Evolutionary conservation across 73 alveolate genomes (phyloP).

Genomic region (Paraurostyla sp.): DNA sequence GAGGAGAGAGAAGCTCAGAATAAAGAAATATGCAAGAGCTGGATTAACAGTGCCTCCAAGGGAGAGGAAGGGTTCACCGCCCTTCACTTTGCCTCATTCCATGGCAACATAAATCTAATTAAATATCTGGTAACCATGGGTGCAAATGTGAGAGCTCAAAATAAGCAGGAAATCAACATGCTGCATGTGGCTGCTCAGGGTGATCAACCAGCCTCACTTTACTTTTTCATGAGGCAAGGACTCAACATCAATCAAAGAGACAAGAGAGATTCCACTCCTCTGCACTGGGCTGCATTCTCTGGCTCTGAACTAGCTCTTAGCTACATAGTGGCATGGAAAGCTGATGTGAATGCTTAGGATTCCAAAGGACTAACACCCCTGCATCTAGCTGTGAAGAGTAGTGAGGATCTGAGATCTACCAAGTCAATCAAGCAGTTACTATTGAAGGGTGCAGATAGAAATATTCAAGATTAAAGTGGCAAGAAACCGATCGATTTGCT

Average conservation of each 20-base stretch:
- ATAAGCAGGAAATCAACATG: slow-evolving; percentile 73
- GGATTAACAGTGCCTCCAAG: slow-evolving; percentile 44
- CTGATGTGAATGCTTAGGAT: slow-evolving; percentile 76
- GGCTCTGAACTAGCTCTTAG: slow-evolving; percentile 82
- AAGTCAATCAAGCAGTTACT: slow-evolving; percentile 62
- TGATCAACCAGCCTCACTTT: slow-evolving; percentile 82
- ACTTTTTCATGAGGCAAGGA: slow-evolving; percentile 73
- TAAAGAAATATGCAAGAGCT: background rate
- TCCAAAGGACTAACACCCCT: slow-evolving; percentile 89
- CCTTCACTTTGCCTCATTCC: slow-evolving; percentile 79
- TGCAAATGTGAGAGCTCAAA: slow-evolving; percentile 69
- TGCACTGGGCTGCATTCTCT: slow-evolving; percentile 89
- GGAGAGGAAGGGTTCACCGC: slow-evolving; percentile 64
- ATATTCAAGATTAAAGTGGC: background rate
- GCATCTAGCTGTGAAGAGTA: slow-evolving; percentile 80
- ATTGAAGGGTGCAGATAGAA: slow-evolving; percentile 63
- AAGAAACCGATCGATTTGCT: slow-evolving; percentile 54
- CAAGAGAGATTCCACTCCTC: slow-evolving; percentile 77
- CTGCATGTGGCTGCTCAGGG: slow-evolving; percentile 90
- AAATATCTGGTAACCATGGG: slow-evolving; percentile 71
- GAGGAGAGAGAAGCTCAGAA: background rate
- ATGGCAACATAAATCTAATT: slow-evolving; percentile 75
- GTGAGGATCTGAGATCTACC: slow-evolving; percentile 61
- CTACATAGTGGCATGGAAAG: slow-evolving; percentile 81
- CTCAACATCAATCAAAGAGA: slow-evolving; percentile 76